These are phyloP conservation scores for Talaromyces islandicus DNA, from an alignment of 2,329 filamentous ascomycete genomes.

Conservation along the genomic window DNA sequence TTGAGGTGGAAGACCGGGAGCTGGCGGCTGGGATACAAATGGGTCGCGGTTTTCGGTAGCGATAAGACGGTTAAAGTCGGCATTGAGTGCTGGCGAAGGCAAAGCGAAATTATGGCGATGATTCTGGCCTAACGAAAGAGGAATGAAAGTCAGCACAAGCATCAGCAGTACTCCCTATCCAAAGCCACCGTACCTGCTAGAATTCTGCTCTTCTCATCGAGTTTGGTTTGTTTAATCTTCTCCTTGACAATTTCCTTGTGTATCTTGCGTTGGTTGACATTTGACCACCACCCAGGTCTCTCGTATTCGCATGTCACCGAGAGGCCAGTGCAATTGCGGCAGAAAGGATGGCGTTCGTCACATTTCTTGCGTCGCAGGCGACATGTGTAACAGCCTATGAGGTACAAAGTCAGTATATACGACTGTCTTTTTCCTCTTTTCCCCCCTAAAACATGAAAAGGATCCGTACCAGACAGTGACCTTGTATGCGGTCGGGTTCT, in stretches of 20 bases:
- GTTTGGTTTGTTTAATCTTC: constrained; percentile 95
- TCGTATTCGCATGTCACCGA: constrained; percentile 92
- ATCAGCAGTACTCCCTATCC: too few species aligned
- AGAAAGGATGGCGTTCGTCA: constrained; percentile 60
- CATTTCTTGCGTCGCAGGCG: constrained; percentile 64
- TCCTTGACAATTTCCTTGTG: constrained; percentile 97
- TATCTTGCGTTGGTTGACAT: constrained; percentile 73
- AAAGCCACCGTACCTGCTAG: too few species aligned
- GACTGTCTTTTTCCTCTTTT: too few species aligned
- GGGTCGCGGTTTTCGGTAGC: constrained; percentile 38
- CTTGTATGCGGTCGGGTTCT: too few species aligned
- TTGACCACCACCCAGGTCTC: constrained; percentile 95
- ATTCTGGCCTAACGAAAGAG: too few species aligned
- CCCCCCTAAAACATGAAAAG: too few species aligned
- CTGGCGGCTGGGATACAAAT: constrained; percentile 36
- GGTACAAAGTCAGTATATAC: too few species aligned
- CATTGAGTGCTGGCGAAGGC: too few species aligned
- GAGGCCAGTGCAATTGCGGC: constrained; percentile 62
- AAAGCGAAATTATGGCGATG: too few species aligned
- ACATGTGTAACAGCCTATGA: constrained; percentile 60
- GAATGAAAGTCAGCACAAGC: too few species aligned
- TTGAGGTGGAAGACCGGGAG: constrained; percentile 55
- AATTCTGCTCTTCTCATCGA: constrained; percentile 87
- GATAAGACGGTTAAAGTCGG: constrained; percentile 60
- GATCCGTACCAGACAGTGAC: too few species aligned